These are phyloP conservation scores for Aspergillus awamori DNA, from an alignment of 2,329 filamentous ascomycete species.

Conservation along the genomic window DNA sequence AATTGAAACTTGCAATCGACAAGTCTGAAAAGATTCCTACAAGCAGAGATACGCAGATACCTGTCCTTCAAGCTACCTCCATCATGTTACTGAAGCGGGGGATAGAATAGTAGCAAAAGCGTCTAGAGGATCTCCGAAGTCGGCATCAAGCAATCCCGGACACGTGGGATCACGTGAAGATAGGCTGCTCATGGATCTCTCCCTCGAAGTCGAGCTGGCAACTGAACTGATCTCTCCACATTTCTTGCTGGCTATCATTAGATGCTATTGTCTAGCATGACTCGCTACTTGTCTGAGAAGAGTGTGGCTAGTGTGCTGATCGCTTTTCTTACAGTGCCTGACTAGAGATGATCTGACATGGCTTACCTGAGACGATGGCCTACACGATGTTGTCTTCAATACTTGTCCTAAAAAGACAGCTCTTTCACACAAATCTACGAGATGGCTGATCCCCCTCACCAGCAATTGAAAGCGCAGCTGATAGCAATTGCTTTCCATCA, in stretches of 20 bases:
- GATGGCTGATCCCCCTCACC: neutral
- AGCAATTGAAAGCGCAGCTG: neutral
- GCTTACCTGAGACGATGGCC: neutral
- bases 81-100: neutral
- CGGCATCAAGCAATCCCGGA: neutral
- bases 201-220: neutral
- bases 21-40: no score
- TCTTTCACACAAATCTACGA: no score
- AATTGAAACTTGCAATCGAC: no score
- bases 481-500: neutral
- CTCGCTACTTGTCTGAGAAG: neutral
- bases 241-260: neutral
- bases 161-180: neutral
- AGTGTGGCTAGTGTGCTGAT: neutral
- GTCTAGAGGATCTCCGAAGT: neutral
- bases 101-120: neutral
- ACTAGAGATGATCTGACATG: neutral
- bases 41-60: no score
- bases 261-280: neutral
- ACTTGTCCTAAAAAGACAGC: no score
- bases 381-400: neutral
- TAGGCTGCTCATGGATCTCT: neutral
- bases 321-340: neutral
- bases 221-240: neutral
- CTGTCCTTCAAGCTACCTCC: no score